A percentile compares a stretch with the other conserved stretches of the same genome.
Conservation (phyloP, 352 stramenopile species). For the Globisporangium rhizosaccharum region DNA sequence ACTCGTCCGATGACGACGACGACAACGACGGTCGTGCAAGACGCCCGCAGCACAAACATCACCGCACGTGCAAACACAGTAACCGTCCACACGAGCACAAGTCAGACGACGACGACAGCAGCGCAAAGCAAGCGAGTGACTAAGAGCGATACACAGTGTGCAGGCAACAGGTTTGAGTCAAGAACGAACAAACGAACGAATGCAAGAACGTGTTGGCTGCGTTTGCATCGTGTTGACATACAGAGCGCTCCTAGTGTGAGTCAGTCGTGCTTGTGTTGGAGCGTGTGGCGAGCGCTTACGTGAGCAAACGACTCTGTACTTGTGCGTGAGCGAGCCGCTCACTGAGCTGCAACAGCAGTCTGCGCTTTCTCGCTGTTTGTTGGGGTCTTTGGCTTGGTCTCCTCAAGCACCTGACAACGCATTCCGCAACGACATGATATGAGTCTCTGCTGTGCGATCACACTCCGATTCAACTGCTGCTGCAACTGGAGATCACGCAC, state of each 20-base stretch:
- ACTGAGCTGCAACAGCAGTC: neutral
- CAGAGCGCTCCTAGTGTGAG: neutral
- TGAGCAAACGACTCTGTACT: neutral
- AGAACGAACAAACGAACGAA: neutral
- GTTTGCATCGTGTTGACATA: neutral
- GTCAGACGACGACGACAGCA: neutral
- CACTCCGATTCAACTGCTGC: too few relatives aligned
- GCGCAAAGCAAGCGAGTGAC: neutral
- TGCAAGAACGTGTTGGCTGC: neutral
- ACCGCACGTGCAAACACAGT: slow-evolving; percentile 3
- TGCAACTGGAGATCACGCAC: slow-evolving; percentile 14
- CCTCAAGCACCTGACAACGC: slow-evolving; percentile 20
- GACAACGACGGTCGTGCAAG: neutral
- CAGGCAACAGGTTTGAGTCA: neutral
- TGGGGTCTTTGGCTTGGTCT: slow-evolving; percentile 20
- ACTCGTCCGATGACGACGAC: slow-evolving; percentile 55
- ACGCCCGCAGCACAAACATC: slow-evolving; percentile 7
- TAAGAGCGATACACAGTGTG: neutral
- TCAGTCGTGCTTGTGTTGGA: neutral
- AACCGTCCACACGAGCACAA: slow-evolving; percentile 3
- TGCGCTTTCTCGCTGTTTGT: neutral
- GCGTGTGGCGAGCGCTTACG: neutral
- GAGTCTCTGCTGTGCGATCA: neutral
- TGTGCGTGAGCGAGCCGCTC: neutral
- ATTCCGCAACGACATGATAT: neutral